phyloP scores from a whole-genome alignment of 768 basidiomycete genomes.

The Tulasnella sp. region DNA sequence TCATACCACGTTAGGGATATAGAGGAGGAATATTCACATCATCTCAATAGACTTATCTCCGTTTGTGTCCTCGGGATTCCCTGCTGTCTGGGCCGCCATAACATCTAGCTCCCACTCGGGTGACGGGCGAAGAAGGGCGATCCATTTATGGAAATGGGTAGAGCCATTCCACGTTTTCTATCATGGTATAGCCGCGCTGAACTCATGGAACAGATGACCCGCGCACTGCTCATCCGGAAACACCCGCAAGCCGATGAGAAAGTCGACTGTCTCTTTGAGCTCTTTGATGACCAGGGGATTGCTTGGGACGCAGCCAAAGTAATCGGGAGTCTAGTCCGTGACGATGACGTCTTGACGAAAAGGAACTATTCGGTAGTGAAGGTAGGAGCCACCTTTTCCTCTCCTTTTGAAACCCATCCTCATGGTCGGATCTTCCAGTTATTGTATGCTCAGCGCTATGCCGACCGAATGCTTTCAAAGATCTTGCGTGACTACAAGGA shows the following conservation, averaged over 20 bases:
- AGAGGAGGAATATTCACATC: not conserved
- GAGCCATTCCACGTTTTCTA: conserved; percentile 18
- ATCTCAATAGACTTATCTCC: not conserved
- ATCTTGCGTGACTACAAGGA: conserved; percentile 57
- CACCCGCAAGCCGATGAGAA: conserved; percentile 47
- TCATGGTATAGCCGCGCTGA: not conserved
- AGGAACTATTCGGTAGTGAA: conserved; percentile 65
- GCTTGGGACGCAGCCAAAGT: conserved; percentile 65
- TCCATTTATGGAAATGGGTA: conserved; percentile 64
- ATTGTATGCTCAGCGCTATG: conserved; percentile 64
- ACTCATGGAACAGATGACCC: conserved; percentile 44
- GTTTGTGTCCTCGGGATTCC: conserved; percentile 24
- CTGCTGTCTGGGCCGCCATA: conserved; percentile 42
- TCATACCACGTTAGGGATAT: not conserved
- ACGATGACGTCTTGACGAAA: conserved; percentile 60
- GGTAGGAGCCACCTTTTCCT: conserved; percentile 38
- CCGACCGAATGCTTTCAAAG: conserved; percentile 57
- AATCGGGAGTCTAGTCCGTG: conserved; percentile 51
- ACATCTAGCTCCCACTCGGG: conserved; percentile 25
- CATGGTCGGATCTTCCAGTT: conserved; percentile 40
- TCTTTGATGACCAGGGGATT: conserved; percentile 55
- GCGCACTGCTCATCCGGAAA: conserved; percentile 66
- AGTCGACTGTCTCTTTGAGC: conserved; percentile 52
- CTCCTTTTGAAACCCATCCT: conserved; percentile 31
- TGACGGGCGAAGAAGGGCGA: conserved; percentile 39